Conservation (phyloP, 169 alveolate genomes). For the Eimeria praecox region DNA sequence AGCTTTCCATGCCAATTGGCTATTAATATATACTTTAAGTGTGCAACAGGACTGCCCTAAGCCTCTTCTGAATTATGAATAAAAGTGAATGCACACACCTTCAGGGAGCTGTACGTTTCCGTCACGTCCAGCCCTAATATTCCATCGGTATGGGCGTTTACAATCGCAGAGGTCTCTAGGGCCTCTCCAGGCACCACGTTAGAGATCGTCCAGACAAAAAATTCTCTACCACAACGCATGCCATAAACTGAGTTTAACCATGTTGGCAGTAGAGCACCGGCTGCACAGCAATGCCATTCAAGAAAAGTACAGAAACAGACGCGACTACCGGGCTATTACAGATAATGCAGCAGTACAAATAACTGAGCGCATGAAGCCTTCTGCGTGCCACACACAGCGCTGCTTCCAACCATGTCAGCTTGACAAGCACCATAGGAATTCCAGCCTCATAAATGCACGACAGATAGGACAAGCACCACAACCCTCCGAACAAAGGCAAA, state of each 20-base stretch:
- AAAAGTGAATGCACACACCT: background rate
- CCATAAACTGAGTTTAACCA: background rate
- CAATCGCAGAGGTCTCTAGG: constrained; percentile 74
- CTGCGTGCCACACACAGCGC: no score
- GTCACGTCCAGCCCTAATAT: constrained; percentile 70
- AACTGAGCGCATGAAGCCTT: no score
- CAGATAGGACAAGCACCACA: no score
- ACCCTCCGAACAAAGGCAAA: no score
- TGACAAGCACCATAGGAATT: no score
- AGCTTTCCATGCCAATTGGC: no score
- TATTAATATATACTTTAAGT: no score
- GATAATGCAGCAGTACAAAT: background rate
- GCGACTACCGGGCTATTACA: background rate
- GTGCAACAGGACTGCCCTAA: background rate
- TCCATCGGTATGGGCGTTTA: constrained; percentile 79
- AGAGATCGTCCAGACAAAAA: constrained; percentile 72
- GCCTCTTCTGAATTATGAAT: background rate
- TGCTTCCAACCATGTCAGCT: no score
- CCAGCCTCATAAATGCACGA: no score
- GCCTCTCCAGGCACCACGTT: constrained; percentile 49
- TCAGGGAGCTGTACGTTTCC: constrained; percentile 16
- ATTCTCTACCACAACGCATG: constrained; percentile 51
- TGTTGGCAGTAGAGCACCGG: background rate
- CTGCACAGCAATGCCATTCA: background rate
- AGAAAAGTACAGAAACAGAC: background rate